Evolutionary conservation across 129 eudicot genomes (phyloP).

Genomic region (Deinandra increscens): DNA sequence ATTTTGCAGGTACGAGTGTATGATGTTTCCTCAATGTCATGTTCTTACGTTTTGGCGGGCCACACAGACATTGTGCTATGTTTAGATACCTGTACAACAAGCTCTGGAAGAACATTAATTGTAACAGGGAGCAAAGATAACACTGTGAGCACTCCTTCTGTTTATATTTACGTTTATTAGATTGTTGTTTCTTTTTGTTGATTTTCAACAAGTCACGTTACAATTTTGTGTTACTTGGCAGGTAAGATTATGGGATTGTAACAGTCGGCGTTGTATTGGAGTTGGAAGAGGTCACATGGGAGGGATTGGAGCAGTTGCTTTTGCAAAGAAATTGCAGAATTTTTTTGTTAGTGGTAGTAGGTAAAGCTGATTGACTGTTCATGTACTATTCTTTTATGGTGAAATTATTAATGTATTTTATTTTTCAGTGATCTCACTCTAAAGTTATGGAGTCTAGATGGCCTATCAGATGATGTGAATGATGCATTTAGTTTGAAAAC

Average conservation of each 20-base stretch:
- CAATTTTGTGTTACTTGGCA: slow-evolving; percentile 22
- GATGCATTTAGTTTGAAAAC: slow-evolving; percentile 60
- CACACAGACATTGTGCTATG: slow-evolving; percentile 79
- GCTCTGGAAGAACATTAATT: slow-evolving; percentile 75
- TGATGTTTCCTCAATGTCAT: slow-evolving; percentile 88
- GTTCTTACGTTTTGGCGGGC: slow-evolving; percentile 86
- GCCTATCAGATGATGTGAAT: slow-evolving; percentile 41
- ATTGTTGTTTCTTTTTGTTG: background rate
- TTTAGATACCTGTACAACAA: slow-evolving; percentile 74
- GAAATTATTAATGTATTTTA: slow-evolving; percentile 11
- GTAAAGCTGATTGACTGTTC: slow-evolving; percentile 32
- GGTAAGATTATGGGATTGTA: slow-evolving; percentile 90
- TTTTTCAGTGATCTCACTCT: slow-evolving; percentile 70
- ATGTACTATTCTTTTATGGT: background rate
- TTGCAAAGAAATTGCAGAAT: slow-evolving; percentile 59
- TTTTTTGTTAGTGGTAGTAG: slow-evolving; percentile 90
- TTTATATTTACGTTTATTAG: background rate
- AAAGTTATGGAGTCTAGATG: slow-evolving; percentile 85
- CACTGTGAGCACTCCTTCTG: slow-evolving; percentile 45
- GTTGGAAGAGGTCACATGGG: slow-evolving; percentile 87
- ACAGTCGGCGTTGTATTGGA: slow-evolving; percentile 55
- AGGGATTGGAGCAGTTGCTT: slow-evolving; percentile 93
- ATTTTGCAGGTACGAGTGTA: slow-evolving; percentile 74
- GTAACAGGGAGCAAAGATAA: slow-evolving; percentile 98
- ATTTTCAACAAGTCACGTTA: background rate